Evolutionary conservation across 352 stramenopile genomes (phyloP), one percentile per base, ranked within the genome.

Genomic region (Globisporangium polare): DNA sequence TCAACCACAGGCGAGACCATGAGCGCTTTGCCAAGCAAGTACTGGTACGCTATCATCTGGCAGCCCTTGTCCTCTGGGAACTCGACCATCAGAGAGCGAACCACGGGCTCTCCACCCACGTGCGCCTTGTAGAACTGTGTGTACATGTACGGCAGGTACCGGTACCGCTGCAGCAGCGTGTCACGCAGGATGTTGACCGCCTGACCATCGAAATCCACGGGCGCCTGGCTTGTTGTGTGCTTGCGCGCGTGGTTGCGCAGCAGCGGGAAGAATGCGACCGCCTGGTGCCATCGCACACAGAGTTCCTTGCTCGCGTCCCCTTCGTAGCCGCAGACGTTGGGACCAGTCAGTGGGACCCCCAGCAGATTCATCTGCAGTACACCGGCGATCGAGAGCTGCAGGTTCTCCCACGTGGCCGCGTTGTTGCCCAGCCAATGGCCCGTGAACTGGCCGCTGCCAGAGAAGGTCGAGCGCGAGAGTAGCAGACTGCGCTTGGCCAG

Each of bases 71-170:
- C 82, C 3, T 57, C 51, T 24, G 84, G 77, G 46, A 91, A 95
- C 35, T 92, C 83, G 27, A 92, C 78, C 3, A 71, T 77, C 0
- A 95, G 65, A 3, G 75, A 74, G 7, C 75, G 77, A 52, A 80
- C 71, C 10, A 93, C 78, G 0, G 78, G 68, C 17, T 45, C 67
- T 0, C 88, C 88, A 3, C 64, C 52, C 0, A 46, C 49, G 54
- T 89, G 70, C 0, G 88, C 83, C 26, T 72, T 59, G 59, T 78
- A 93, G 26, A 96, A 83, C 45, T 89, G 74, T 24, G 89, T 91
- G 64, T 96, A 96, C 68, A 95, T 74, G 66, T 92, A 95, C n/a
- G 89, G 86, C 33, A 96, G 58, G 27, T 91, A 80, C 1, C 67
- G 62, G 54, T 95, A 95, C 1, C 89, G 82, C 13, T 65, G 71